Conservation (phyloP, 2,329 filamentous ascomycete genomes). For the Penicillium sp. region DNA sequence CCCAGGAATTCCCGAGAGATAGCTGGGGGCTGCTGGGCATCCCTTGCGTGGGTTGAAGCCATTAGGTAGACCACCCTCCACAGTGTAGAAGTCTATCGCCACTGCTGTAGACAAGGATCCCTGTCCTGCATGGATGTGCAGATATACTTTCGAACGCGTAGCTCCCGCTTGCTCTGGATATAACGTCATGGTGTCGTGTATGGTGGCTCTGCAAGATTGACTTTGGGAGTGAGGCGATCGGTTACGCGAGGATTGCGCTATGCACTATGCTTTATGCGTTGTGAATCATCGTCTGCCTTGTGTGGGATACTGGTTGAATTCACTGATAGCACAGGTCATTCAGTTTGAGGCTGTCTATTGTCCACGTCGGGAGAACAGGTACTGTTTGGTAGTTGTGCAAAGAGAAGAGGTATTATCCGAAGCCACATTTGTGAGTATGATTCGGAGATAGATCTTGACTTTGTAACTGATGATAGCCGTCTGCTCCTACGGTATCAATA, state of each 20-base stretch:
- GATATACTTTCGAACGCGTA: not conserved
- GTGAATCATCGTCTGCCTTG: not conserved
- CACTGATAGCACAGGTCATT: not conserved
- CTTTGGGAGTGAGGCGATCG: not conserved
- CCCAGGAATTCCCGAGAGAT: slow-evolving; percentile 5
- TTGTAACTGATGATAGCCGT: no score
- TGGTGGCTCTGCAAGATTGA: not conserved
- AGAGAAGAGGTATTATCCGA: no score
- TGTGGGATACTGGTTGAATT: not conserved
- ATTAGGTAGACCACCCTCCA: not conserved
- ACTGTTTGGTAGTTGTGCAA: not conserved
- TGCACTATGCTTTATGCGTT: not conserved
- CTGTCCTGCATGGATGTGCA: slow-evolving; percentile 21
- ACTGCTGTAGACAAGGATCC: slow-evolving; percentile 9
- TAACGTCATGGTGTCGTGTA: not conserved
- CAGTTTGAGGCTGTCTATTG: not conserved
- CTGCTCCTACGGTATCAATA: not conserved
- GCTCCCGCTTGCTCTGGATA: not conserved
- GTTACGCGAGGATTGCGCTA: not conserved
- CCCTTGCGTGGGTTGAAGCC: slow-evolving; percentile 2
- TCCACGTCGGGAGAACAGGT: not conserved
- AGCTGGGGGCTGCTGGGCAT: not conserved
- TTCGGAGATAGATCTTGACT: no score
- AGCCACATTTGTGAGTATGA: no score
- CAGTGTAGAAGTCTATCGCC: slow-evolving; percentile 12